Evolutionary conservation across 2,329 filamentous ascomycete genomes (phyloP).

Genomic region (Ceratocystis cubensis): DNA sequence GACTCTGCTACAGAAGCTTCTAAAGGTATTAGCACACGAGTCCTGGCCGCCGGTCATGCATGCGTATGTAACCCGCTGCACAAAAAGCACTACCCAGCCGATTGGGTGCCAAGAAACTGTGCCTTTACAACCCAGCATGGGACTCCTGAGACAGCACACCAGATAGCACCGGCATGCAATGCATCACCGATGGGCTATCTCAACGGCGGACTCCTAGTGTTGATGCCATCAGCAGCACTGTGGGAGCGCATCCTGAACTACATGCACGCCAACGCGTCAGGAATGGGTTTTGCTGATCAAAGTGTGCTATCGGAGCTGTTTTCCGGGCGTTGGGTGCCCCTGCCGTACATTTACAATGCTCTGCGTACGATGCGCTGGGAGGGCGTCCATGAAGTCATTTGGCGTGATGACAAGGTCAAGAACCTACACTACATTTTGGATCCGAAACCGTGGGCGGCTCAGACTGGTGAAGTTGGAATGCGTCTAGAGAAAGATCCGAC

Average conservation of each 20-base stretch:
- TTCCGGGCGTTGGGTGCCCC: constrained; percentile 41
- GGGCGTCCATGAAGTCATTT: constrained; percentile 43
- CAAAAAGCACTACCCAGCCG: constrained; percentile 62
- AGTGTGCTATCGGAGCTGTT: constrained; percentile 45
- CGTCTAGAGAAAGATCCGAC: constrained; percentile 36
- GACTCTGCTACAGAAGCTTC: constrained; percentile 34
- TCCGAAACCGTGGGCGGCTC: constrained; percentile 50
- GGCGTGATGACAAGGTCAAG: constrained; percentile 46
- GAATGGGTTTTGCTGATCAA: constrained; percentile 49
- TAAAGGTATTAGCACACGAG: constrained; percentile 30
- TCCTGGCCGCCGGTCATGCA: constrained; percentile 74
- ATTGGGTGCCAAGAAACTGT: constrained; percentile 51
- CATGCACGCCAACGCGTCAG: constrained; percentile 36
- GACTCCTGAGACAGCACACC: constrained; percentile 36
- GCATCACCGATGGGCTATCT: constrained; percentile 39
- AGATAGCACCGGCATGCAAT: constrained; percentile 33
- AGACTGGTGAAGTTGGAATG: constrained; percentile 34
- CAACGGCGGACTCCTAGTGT: constrained; percentile 43
- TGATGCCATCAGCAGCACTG: constrained; percentile 38
- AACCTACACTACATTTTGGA: constrained; percentile 50
- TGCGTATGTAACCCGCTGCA: constrained; percentile 75
- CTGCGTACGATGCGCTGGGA: constrained; percentile 46
- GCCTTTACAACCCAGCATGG: constrained; percentile 44
- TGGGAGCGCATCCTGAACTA: constrained; percentile 40
- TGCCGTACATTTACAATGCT: constrained; percentile 51